Base-by-base conservation (phyloP, 306 rosid species). In the Cucurbita pepo region DNA sequence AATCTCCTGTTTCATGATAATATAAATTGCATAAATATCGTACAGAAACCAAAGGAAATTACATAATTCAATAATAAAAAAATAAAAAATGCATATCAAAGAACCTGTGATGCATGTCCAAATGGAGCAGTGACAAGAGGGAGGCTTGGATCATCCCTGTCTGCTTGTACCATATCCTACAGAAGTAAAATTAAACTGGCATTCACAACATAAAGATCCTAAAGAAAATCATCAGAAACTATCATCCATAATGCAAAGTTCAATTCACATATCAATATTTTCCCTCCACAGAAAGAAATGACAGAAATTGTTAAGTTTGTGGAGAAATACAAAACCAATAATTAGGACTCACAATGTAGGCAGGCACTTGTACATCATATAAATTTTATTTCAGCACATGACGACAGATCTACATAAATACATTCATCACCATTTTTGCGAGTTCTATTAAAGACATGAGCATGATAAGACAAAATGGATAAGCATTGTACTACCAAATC, bases 21-120 rank as follows among this genome's bases (percentile, higher is more conserved):
- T 69, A 48, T 44, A 57, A 47, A 47, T 15, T 43, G 21, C 10
- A 60, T 45, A n/a, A 14, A 56, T 72, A 37, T 53, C 10, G 11
- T 21, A 44, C 70, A 59, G 7, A n/a, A 59, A 48, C 21, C 19
- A 30, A 69, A 45, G 21, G 10, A 48, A 22, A 47, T 45, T 48
- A 30, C 13, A 14, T 14, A 9, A 25, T 22, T 67, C 43, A 67
- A 47, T 48, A 30, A 30, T 47, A n/a, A 45, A 63, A 47, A 21
- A 21, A 21, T n/a, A 21, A 10, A 45, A 0, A 45, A 69, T 48
- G 43, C 8, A 25, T 15, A 48, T 14, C 57, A 47, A 63, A 69
- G 13, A 14, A 94, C 99, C 99, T 91, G 99, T 64, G 99, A 94
- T 61, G 99, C 99, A 81, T 94, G 99, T 64, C 99, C 97, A 84